phyloP scores from a whole-genome alignment of 345 rosid species.

The Arabis hirsuta region DNA sequence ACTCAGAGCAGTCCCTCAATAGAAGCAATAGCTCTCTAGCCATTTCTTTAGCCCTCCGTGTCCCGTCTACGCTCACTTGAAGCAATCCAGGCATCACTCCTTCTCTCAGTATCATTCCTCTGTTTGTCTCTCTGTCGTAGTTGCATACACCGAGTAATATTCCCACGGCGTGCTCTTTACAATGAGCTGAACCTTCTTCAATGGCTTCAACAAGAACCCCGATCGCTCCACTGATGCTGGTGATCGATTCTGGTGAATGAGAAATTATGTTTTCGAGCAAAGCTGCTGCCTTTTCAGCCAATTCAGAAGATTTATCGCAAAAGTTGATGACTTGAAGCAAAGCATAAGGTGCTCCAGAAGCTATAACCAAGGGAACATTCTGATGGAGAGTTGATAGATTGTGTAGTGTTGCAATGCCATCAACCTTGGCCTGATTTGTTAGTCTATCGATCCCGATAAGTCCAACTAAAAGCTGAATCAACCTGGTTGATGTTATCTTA shows the following conservation, averaged over 20 bases:
- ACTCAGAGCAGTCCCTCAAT: conserved; percentile 59
- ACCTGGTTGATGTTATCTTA: conserved; percentile 62
- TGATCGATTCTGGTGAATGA: conserved; percentile 51
- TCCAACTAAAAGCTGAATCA: conserved; percentile 51
- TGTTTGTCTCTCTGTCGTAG: conserved; percentile 65
- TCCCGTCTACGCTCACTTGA: conserved; percentile 78
- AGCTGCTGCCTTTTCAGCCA: conserved; percentile 62
- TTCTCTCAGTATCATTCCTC: conserved; percentile 72
- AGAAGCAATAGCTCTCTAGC: conserved; percentile 69
- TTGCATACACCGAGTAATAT: conserved; percentile 64
- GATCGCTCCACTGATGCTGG: conserved; percentile 51
- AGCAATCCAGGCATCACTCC: conserved; percentile 85
- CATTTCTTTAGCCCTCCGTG: conserved; percentile 60
- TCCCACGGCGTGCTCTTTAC: conserved; percentile 76
- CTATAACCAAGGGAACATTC: conserved; percentile 52
- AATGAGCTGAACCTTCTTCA: conserved; percentile 71
- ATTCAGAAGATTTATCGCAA: conserved; percentile 53
- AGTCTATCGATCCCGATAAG: conserved; percentile 33
- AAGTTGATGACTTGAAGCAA: conserved; percentile 57
- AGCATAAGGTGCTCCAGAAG: conserved; percentile 54
- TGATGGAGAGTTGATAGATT: conserved; percentile 72
- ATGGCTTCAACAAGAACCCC: conserved; percentile 69
- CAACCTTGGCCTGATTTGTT: conserved; percentile 56
- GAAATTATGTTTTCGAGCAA: conserved; percentile 56
- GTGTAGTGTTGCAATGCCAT: conserved; percentile 72